Base-by-base conservation (phyloP, 1,139 yeast species). In the Nakaseomyces nivariensis region DNA sequence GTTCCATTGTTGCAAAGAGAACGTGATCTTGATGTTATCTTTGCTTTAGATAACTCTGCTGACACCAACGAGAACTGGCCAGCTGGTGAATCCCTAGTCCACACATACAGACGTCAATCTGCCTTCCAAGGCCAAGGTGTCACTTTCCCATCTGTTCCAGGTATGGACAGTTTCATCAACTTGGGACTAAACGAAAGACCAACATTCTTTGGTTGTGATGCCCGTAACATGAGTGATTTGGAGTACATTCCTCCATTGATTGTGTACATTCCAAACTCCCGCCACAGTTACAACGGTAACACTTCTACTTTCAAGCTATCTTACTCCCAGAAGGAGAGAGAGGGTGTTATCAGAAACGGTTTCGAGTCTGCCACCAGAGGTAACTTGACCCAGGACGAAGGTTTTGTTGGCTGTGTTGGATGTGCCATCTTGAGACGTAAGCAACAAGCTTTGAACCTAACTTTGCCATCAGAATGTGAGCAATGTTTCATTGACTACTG, bases 381-480 rank as follows among this genome's bases (percentile, higher is more conserved):
- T 56, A 87, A 87, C 65, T 70, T 79, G 45, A 84, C 96, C 4
- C 69, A 82, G 43, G 95, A 85, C 60, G 66, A 71, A 1, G 82
- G 83, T 47, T 89, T 88, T 82, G 74, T 77, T 46, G 76, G 84
- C 6, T 89, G 96, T 72, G 78, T 88, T 48, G 86, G 88, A 0
- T 89, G 97, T 72, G 96, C 96, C 8, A 78, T 88, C 50, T 73
- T 88, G 51, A 82, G 87, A 67, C 79, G 96, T 64, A 80, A 83
- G 48, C 82, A 82, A 62, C 95, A 87, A 69, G 77, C 94, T 62
- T 69, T 74, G 47, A 82, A 82, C 33, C 65, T 73, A 33, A 71
- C 74, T 17, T 82, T 81, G 54, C 75, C 88, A 3, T 82, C 76
- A 1, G 88, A 84, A 64, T 89, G 96, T 72, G 67, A 76, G 54